A percentile compares a stretch with the other conserved stretches of the same genome.
phyloP scores from a whole-genome alignment of 768 basidiomycete species.

The Rhizopogon vinicolor region DNA sequence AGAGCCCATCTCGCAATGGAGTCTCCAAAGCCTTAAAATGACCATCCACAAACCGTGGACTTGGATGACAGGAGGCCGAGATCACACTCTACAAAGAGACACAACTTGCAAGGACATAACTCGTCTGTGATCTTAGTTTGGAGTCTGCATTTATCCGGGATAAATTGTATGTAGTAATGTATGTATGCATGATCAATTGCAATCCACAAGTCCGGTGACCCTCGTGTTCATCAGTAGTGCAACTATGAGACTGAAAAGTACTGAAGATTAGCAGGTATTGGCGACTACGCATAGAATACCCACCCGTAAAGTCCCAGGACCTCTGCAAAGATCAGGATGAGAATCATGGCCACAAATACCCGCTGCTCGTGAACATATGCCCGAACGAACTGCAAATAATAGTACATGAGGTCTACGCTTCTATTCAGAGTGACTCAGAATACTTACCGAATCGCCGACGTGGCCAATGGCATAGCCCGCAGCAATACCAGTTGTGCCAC shows the following conservation, averaged over 20 bases:
- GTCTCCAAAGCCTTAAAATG: constrained; percentile 9
- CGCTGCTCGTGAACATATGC: constrained; percentile 88
- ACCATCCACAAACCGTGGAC: constrained; percentile 6
- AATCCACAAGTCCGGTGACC: constrained; percentile 39
- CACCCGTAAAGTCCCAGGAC: constrained; percentile 88
- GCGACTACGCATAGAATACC: constrained; percentile 18
- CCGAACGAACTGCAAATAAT: constrained; percentile 64
- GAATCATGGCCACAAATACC: constrained; percentile 94
- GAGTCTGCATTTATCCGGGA: constrained; percentile 7
- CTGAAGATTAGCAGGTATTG: neutral
- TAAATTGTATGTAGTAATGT: neutral
- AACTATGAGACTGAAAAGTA: constrained; percentile 61
- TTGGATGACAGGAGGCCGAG: neutral
- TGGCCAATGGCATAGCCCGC: constrained; percentile 94
- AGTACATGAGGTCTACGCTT: neutral
- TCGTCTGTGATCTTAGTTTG: neutral
- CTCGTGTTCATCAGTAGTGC: constrained; percentile 89
- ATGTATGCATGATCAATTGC: constrained; percentile 9
- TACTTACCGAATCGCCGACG: constrained; percentile 85
- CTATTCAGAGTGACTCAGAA: constrained; percentile 6
- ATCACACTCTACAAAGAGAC: too few species aligned
- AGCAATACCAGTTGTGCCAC: constrained; percentile 86
- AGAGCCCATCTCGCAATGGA: constrained; percentile 7
- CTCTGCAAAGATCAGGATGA: constrained; percentile 91
- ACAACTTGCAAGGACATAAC: too few species aligned